Evolutionary conservation across 177 flowering plant genomes (phyloP), one percentile per base, ranked within the genome.

Genomic region (Vitis hybrid): DNA sequence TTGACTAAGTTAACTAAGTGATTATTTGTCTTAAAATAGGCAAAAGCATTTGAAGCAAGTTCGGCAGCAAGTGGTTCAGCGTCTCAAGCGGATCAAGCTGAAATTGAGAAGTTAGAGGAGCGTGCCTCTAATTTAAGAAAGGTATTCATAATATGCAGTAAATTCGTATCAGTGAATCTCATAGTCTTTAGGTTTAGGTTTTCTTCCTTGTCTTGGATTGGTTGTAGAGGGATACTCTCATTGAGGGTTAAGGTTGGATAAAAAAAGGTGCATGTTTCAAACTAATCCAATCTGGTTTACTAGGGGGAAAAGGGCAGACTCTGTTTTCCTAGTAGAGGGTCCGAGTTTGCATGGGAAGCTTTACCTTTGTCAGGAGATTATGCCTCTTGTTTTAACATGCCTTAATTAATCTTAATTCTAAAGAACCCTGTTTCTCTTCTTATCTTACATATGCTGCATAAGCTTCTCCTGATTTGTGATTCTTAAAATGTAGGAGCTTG

Each of bases 71-170:
- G 55, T 52, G 68, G 68, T 64, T 65, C 79, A 33, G 75, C 69
- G 18, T 69, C 84, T 24, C 82, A 76, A 10, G 77, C 72, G 15
- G 87, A 88, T 72, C 73, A 85, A 71, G 75, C 70, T 47, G 92
- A 91, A 73, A 73, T 84, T 8, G 89, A 89, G 63, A 86, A 81
- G 71, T 79, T 95, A 66, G 92, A 95, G 78, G 91, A 83, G 73
- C 84, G 57, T 71, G 90, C 86, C 53, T 76, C 82, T 66, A 55
- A 57, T 57, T 82, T 93, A 38, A 88, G 85, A 78, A 85, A 89
- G 97, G 98, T 95, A 83, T 9, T 57, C 19, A 2, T 38, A 11
- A 18, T 68, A 0, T 28, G 7, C 13, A 22, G n/a, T 57, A 22
- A 65, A 62, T 60, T 61, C 3, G 3, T 64, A n/a, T 31, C 17